Base-by-base conservation (phyloP, 2,329 filamentous ascomycete species). In the Esteya vermicola region DNA sequence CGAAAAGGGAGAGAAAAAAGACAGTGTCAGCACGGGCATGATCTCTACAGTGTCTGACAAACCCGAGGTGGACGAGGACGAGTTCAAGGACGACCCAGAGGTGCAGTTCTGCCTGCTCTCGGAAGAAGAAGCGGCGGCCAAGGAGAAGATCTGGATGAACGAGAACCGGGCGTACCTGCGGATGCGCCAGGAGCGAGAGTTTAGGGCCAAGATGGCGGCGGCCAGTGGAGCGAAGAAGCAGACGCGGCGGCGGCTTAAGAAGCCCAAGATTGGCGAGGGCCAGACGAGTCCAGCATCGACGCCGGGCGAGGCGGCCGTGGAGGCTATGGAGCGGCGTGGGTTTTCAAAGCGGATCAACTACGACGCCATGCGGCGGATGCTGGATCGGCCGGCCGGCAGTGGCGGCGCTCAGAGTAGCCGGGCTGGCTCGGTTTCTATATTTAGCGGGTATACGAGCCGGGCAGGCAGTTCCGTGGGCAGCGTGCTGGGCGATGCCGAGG, bases 111-210 rank as follows among this genome's bases (percentile, higher is more conserved):
- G 88, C 53, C 60, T 86, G 27, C 68, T 96, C 6, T 72, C 70
- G 0, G 72, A 78, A 1, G 72, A 75, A 4, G 88, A 96, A 60
- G 74, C 79, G 3, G 72, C 72, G 26, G 75, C 86, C 53, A 96
- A 95, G 57, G 88, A 95, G 57, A 76, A 78, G 44, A 83, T 96
- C 39, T 98, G 91, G 91, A 78, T 93, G 33, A 88, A 89, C 44
- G 79, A 88, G 54, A 96, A 98, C 58, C 86, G 91, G 55, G 85
- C 93, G 49, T 98, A 88, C 73, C 68, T 98, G 30, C 82, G 89
- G 9, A 73, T 78, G 36, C 81, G 93, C 54, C 86, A 95, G 53
- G 77, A 83, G 44, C 93, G 91, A 57, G 69, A 81, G 7, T 80
- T 93, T 42, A 74, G 81, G 30, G 73, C 78, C 43, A 84, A 86